These are phyloP conservation scores for Protomyces arabidopsidicola DNA, from an alignment of 1,139 yeast genomes.

Conservation along the genomic window DNA sequence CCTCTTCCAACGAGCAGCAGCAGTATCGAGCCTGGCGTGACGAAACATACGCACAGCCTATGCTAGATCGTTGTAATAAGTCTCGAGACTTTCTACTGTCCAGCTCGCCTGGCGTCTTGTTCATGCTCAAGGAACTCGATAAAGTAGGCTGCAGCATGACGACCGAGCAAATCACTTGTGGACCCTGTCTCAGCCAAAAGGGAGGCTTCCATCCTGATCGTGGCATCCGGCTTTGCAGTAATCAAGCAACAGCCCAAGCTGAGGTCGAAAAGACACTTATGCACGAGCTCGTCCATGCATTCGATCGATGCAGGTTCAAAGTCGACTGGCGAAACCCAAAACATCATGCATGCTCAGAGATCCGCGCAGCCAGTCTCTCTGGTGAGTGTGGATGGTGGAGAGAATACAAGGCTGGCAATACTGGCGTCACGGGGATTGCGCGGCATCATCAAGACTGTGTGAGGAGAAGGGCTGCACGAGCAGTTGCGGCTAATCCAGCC, in stretches of 20 bases:
- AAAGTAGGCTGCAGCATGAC: constrained; percentile 58
- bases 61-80: constrained; percentile 11
- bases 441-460: constrained; percentile 90
- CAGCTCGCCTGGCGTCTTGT: constrained; percentile 64
- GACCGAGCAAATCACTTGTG: constrained; percentile 62
- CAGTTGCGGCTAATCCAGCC: constrained; percentile 80
- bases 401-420: constrained; percentile 56
- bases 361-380: constrained; percentile 83
- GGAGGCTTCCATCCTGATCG: constrained; percentile 91
- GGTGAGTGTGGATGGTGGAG: constrained; percentile 93
- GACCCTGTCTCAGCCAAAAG: constrained; percentile 75
- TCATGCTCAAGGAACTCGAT: constrained; percentile 79
- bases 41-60: constrained; percentile 9
- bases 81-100: constrained; percentile 9
- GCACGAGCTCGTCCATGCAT: constrained; percentile 90
- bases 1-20: constrained; percentile 1
- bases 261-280: constrained; percentile 86
- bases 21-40: constrained; percentile 25
- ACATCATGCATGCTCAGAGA: constrained; percentile 89
- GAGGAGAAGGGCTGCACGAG: constrained; percentile 74
- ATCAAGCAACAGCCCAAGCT: constrained; percentile 69
- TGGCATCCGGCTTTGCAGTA: constrained; percentile 84
- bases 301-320: constrained; percentile 81
- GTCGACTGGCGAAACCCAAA: constrained; percentile 76
- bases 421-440: constrained; percentile 54